Evolutionary conservation across 106 monocot genomes (phyloP), one percentile per base, ranked within the genome.

Genomic region (Agapanthus africanus): DNA sequence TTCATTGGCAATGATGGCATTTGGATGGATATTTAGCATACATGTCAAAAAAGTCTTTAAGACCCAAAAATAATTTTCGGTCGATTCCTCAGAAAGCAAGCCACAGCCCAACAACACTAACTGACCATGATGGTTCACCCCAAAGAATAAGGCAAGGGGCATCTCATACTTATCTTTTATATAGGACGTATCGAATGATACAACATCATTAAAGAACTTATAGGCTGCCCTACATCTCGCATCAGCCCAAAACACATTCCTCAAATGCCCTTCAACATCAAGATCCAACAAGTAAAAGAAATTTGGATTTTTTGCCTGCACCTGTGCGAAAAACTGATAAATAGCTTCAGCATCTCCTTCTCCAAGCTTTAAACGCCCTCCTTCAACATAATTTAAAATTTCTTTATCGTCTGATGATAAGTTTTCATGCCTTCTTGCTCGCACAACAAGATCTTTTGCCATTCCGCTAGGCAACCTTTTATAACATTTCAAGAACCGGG

Each of bases 211-310:
- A 31, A 80, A 84, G 46, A 77, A 80, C 13, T 80, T 70, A 66
- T 77, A 74, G 26, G 77, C 74, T 26, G 69, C 52, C 67, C 80
- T 84, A 63, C 77, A 80, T 63, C 77, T 77, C 0, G 77, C 73
- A 74, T 84, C 84, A 66, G 80, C 84, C 84, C 84, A 84, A 31
- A 84, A 76, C n/a, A 84, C 76, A 77, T 77, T 84, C 70, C 79
- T 84, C 59, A 80, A 22, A 67, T 73, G 80, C 22, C 84, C 80
- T 69, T 84, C 84, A 19, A 54, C 40, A 77, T 84, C 70, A 27
- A 77, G 66, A 73, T 84, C 77, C 76, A 84, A 42, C 50, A 80
- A 59, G 63, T 84, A 80, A 74, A 84, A 84, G 73, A 79, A 84
- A 37, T 80, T 80, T 11, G 84, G 71, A 60, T 63, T 70, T 41